Evolutionary conservation across 2,329 filamentous ascomycete species (phyloP), one percentile per base, ranked within the genome.

Genomic region (Aureobasidium sp.): DNA sequence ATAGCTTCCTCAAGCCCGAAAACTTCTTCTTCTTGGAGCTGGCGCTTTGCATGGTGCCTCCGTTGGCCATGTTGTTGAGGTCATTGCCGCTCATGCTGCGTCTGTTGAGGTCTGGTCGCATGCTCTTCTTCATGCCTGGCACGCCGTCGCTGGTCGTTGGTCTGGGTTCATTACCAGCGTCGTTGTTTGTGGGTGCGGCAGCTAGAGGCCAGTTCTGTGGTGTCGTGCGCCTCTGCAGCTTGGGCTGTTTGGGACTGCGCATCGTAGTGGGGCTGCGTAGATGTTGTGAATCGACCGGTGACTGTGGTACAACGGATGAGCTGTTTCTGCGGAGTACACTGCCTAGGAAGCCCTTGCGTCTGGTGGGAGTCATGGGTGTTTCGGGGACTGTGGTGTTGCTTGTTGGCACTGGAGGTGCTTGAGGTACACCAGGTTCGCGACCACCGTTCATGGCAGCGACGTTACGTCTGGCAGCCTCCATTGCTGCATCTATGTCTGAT

Each of bases 1-100:
- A 88, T 72, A 87, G 86, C 71, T 79, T 83, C 71, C 87, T 83
- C 70, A 90, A 73, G 60, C 78, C 75, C 45, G 81, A 80, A 72
- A 90, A 90, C 73, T 86, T 88, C 80, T 89, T 90, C 75, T 81
- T 82, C 72, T 77, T 70, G 6, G 71, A 73, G 57, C 72, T 64
- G 15, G 71, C 66, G 45, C 73, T 70, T 35, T 47, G 35, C 72
- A 69, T 2, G 70, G 68, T 35, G 65, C 69, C 42, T n/a, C 29
- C 22, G 12, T 48, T 37, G 40, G 53, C 54, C 45, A 56, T 54
- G n/a, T 19, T 22, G 17, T 47, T 52, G 37, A 62, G 49, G 19
- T 63, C 58, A 14, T 47, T 56, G 31, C 62, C 59, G 50, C 29
- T 66, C 69, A 64, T 72, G 68, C 24, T 70, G 72, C 8, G 70